Evolutionary conservation across 2,329 filamentous ascomycete species (phyloP).

Genomic region (Aureobasidium pullulans): DNA sequence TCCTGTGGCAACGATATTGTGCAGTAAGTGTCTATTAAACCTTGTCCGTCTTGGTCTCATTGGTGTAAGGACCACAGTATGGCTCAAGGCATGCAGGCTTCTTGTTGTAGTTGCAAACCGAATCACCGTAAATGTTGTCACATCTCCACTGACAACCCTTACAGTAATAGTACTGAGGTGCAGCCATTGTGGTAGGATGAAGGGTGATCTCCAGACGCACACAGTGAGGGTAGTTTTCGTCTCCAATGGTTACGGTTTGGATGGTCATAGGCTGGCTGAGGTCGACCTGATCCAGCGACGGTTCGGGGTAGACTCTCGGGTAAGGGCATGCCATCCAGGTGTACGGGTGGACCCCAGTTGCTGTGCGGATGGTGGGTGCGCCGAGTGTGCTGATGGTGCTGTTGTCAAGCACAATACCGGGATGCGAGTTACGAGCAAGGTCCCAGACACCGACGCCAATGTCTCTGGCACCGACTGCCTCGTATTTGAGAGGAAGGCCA

Average conservation of each 20-base stretch:
- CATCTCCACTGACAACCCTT: neutral
- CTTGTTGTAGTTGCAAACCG: neutral
- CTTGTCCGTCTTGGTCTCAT: neutral
- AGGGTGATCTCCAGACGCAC: neutral
- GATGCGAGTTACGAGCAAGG: neutral
- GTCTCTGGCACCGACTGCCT: neutral
- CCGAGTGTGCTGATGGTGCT: neutral
- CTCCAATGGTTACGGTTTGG: neutral
- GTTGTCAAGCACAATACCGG: neutral
- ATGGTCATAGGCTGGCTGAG: neutral
- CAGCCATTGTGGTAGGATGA: neutral
- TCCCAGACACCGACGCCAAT: neutral
- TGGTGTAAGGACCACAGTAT: neutral
- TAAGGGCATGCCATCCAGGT: slow-evolving; percentile 2
- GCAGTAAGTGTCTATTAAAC: neutral
- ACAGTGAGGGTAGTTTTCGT: neutral
- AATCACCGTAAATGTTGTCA: neutral
- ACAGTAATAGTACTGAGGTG: slow-evolving; percentile 3
- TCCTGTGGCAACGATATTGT: no score
- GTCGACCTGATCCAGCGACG: neutral
- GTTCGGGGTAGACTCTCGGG: neutral
- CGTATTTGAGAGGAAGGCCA: neutral
- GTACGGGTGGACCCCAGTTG: neutral
- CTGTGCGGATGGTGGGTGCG: neutral
- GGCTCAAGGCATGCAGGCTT: neutral